Percentiles rank a stretch among this genome's conserved stretches.
These are phyloP conservation scores for Pseudoscleropodium purum DNA, from an alignment of 225 moss, liverwort and hornwort species.

Conservation along the genomic window DNA sequence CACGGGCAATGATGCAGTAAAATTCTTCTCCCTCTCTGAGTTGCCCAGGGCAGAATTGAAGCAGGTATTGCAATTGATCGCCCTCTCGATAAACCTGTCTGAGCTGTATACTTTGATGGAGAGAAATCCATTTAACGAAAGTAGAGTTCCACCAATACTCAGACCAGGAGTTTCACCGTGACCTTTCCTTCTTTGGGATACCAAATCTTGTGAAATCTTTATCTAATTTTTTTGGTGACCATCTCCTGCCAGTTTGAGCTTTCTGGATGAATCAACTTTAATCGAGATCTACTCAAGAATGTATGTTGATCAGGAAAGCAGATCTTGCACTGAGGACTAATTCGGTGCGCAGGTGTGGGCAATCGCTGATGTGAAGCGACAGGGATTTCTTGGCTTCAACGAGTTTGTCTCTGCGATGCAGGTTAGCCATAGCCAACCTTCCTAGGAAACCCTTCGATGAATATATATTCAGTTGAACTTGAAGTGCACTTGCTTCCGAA, in stretches of 20 bases:
- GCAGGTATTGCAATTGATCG: slow-evolving; percentile 34
- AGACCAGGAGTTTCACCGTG: neutral
- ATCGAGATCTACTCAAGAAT: no score
- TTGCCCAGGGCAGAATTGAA: slow-evolving; percentile 83
- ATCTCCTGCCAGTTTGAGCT: neutral
- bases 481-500: neutral
- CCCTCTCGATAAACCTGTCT: neutral
- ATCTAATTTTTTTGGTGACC: neutral
- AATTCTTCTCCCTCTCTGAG: slow-evolving; percentile 83
- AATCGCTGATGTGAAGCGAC: slow-evolving; percentile 82
- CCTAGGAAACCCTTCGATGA: neutral
- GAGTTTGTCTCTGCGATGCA: slow-evolving; percentile 98
- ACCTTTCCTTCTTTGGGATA: neutral
- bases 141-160: no score
- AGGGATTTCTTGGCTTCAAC: slow-evolving; percentile 87
- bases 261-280: neutral
- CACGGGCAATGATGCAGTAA: slow-evolving; percentile 94
- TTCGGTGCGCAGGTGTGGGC: slow-evolving; percentile 68
- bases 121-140: neutral
- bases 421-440: slow-evolving; percentile 19
- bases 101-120: neutral
- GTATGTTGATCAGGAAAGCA: neutral
- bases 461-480: neutral
- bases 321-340: neutral
- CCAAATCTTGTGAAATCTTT: neutral